phyloP scores from a whole-genome alignment of 2,329 filamentous ascomycete species.

The Didymella exigua region DNA sequence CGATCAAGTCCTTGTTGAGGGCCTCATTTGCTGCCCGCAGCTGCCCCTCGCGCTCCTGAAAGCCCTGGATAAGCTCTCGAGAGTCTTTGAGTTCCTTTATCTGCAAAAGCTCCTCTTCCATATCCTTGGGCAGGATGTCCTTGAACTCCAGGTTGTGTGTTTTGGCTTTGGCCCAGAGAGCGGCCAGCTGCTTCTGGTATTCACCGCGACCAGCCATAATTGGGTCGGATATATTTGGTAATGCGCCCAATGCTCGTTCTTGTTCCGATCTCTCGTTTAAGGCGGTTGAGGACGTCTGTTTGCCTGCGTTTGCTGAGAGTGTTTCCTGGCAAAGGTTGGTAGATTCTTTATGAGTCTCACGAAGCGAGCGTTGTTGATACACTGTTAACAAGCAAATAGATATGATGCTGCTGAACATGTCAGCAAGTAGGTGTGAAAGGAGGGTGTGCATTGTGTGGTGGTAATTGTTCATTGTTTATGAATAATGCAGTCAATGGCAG shows the following conservation, averaged over 20 bases:
- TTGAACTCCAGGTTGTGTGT: slow-evolving; percentile 21
- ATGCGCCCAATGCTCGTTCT: background rate
- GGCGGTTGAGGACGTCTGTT: background rate
- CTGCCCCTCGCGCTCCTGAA: slow-evolving; percentile 19
- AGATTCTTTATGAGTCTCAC: background rate
- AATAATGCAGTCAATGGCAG: background rate
- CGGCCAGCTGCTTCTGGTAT: slow-evolving; percentile 22
- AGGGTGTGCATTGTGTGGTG: background rate
- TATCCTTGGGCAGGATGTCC: slow-evolving; percentile 22
- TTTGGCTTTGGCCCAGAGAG: slow-evolving; percentile 18
- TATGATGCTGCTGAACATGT: background rate
- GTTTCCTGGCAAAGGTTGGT: background rate
- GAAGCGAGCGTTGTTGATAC: background rate
- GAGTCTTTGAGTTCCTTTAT: slow-evolving; percentile 21
- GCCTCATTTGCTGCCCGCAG: slow-evolving; percentile 13
- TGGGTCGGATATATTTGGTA: background rate
- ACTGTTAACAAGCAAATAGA: background rate
- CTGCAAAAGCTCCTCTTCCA: slow-evolving; percentile 18
- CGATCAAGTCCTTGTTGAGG: slow-evolving; percentile 16
- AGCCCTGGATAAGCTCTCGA: slow-evolving; percentile 22
- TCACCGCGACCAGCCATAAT: slow-evolving; percentile 21
- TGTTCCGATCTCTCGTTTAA: background rate
- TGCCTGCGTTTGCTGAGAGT: background rate
- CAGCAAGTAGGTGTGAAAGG: background rate
- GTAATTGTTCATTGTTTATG: background rate